phyloP scores from a whole-genome alignment of 2,329 filamentous ascomycete species.

The Metarhizium anisopliae region DNA sequence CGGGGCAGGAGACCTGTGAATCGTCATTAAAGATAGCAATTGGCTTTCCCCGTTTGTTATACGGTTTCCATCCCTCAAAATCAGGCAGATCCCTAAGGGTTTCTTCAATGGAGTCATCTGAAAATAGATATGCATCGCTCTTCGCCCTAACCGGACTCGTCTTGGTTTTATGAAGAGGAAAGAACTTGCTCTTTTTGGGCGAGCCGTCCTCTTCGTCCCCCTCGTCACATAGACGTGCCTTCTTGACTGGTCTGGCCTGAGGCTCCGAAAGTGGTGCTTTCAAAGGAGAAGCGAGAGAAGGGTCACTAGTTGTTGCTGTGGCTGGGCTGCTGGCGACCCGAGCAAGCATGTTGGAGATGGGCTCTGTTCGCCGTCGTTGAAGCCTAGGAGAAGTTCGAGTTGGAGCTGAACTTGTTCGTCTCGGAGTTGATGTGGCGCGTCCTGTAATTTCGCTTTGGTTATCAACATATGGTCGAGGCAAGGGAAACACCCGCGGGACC shows the following conservation, averaged over 20 bases:
- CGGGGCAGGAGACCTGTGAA: conserved; percentile 14
- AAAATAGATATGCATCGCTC: conserved; percentile 37
- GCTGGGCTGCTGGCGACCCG: conserved; percentile 14
- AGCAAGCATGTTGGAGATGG: conserved; percentile 35
- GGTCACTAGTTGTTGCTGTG: conserved; percentile 8
- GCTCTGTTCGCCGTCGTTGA: conserved; percentile 43
- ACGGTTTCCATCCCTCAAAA: conserved; percentile 36
- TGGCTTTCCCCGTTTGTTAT: conserved; percentile 24
- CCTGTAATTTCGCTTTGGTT: conserved; percentile 16
- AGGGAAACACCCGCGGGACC: conserved; percentile 47
- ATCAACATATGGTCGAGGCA: conserved; percentile 48
- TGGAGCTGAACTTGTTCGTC: conserved; percentile 9
- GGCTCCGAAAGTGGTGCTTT: conserved; percentile 13
- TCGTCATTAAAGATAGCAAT: conserved; percentile 39
- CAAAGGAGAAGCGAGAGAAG: conserved; percentile 6
- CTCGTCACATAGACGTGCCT: conserved; percentile 45
- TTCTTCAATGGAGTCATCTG: conserved; percentile 50
- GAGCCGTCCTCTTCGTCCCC: conserved; percentile 21
- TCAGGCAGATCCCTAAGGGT: conserved; percentile 43
- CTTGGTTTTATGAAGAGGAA: conserved; percentile 25
- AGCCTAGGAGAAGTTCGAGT: conserved; percentile 28
- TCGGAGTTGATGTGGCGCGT: conserved; percentile 5
- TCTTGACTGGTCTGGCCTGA: conserved; percentile 41
- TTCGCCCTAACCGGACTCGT: conserved; percentile 19
- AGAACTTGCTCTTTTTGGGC: conserved; percentile 45